phyloP scores from a whole-genome alignment of 2,329 filamentous ascomycete species.

The Dactylonectria estremocensis region DNA sequence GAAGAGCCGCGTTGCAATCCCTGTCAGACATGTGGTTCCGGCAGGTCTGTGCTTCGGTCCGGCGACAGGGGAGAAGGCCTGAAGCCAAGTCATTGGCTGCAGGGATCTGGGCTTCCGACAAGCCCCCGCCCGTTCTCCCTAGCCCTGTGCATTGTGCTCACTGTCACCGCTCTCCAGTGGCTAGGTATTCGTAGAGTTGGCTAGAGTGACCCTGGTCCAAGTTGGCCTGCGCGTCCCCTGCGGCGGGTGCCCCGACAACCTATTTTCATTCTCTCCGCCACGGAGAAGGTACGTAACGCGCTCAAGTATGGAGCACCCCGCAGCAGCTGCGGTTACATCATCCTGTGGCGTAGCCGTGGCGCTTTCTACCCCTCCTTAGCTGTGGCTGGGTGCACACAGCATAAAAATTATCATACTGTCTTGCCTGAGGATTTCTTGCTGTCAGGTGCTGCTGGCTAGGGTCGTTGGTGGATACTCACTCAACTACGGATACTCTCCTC shows the following conservation, averaged over 20 bases:
- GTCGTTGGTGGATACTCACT: too few relatives aligned
- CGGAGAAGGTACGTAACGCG: too few relatives aligned
- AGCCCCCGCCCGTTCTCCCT: constrained; percentile 37
- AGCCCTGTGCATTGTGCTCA: constrained; percentile 39
- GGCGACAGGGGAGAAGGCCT: constrained; percentile 16
- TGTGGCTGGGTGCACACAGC: constrained; percentile 28
- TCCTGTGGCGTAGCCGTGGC: constrained; percentile 16
- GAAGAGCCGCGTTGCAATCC: constrained; percentile 49
- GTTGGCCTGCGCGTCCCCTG: constrained; percentile 11
- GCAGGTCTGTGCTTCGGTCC: constrained; percentile 45
- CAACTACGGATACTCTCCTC: too few relatives aligned
- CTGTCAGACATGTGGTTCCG: constrained; percentile 51
- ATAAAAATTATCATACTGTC: not conserved
- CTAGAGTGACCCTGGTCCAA: too few relatives aligned
- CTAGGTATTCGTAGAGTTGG: too few relatives aligned
- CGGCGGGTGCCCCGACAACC: constrained; percentile 22
- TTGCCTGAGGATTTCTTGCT: too few relatives aligned
- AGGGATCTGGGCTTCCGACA: constrained; percentile 23
- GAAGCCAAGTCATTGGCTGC: constrained; percentile 37
- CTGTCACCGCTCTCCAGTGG: too few relatives aligned
- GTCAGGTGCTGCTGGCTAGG: too few relatives aligned
- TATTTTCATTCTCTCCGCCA: constrained; percentile 13
- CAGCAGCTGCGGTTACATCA: constrained; percentile 33
- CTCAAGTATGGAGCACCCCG: constrained; percentile 2
- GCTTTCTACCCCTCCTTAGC: constrained; percentile 5